These are phyloP conservation scores for Linnemannia hyalina DNA, from an alignment of 192 early-diverging fungal species.

Conservation along the genomic window DNA sequence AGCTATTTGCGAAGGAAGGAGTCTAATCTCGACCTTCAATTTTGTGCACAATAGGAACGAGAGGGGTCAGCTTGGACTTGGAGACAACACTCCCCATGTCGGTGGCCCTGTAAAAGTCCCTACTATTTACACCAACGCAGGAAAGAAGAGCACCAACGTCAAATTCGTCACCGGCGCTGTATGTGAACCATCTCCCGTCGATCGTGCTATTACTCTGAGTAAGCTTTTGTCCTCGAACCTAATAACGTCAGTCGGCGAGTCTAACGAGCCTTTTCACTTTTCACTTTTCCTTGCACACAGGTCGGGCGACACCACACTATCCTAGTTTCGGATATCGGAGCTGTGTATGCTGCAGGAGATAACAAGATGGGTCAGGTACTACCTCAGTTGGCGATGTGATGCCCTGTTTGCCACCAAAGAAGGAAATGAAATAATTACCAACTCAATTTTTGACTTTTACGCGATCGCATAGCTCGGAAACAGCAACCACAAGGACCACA, in stretches of 20 bases:
- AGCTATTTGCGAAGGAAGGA: neutral
- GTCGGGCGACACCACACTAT: constrained; percentile 63
- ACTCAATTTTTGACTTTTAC: neutral
- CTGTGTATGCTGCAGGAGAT: constrained; percentile 63
- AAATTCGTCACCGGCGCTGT: constrained; percentile 61
- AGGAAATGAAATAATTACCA: neutral
- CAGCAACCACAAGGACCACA: constrained; percentile 43
- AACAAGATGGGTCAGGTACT: constrained; percentile 63
- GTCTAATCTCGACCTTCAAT: neutral
- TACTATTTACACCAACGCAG: constrained; percentile 39
- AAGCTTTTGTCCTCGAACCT: neutral
- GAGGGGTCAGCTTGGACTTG: constrained; percentile 59
- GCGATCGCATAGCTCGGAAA: constrained; percentile 44
- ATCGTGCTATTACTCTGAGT: neutral
- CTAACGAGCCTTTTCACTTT: neutral
- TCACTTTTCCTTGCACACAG: neutral
- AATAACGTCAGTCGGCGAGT: neutral
- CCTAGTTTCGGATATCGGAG: constrained; percentile 57
- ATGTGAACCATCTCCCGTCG: neutral
- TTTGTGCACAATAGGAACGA: constrained; percentile 45
- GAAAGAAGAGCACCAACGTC: constrained; percentile 41
- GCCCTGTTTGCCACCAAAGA: too few species aligned
- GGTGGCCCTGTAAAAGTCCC: constrained; percentile 56
- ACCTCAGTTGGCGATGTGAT: neutral
- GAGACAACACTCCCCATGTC: constrained; percentile 31